phyloP scores from a whole-genome alignment of 306 rosid genomes.

The Glycyrrhiza uralensis region DNA sequence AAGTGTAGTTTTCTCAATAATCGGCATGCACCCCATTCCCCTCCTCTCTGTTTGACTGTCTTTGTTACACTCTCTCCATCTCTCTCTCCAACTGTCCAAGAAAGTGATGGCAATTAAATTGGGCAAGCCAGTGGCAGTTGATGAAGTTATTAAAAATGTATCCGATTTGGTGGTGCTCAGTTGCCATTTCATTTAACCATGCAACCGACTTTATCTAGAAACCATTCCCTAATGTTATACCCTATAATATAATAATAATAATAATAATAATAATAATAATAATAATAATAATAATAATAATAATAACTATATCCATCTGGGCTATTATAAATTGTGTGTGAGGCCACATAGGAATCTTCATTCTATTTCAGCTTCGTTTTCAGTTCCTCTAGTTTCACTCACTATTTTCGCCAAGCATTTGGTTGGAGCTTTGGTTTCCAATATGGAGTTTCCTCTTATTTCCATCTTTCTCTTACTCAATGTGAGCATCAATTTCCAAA shows the following conservation, averaged over 20 bases:
- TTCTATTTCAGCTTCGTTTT: neutral
- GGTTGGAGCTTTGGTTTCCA: neutral
- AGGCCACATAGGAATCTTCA: slow-evolving; percentile 7
- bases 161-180: slow-evolving; percentile 10
- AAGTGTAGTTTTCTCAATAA: no score
- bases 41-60: no score
- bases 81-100: neutral
- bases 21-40: no score
- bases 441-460: slow-evolving; percentile 38
- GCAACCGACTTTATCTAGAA: slow-evolving; percentile 23
- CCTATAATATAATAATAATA: neutral
- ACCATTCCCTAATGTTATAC: neutral
- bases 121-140: slow-evolving; percentile 52
- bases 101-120: slow-evolving; percentile 28
- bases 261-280: neutral
- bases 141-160: slow-evolving; percentile 41
- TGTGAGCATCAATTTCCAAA: slow-evolving; percentile 32
- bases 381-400: neutral
- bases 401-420: neutral
- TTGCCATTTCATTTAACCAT: neutral
- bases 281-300: neutral
- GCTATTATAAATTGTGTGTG: slow-evolving; percentile 19
- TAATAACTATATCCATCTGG: neutral
- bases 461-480: slow-evolving; percentile 34
- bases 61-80: neutral